Base-by-base conservation (phyloP, 495 filamentous ascomycete species). In the Pseudotulostoma volvatum region DNA sequence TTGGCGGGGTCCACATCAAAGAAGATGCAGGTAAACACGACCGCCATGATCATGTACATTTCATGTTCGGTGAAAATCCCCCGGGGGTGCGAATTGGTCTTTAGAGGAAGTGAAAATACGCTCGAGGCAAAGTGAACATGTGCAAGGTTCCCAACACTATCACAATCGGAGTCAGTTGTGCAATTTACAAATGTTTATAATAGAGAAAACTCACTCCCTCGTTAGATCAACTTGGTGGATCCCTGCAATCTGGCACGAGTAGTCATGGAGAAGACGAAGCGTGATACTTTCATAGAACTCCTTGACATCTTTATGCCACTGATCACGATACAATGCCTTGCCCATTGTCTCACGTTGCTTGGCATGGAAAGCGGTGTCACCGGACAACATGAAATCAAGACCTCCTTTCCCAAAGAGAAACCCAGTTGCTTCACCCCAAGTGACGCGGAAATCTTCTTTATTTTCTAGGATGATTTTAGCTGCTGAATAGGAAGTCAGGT, bases 1-100 rank as follows among this genome's bases (percentile, higher is more conserved):
- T 67, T 67, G 39, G 61, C 54, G 4, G 60, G 50, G 28, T 76
- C 72, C 1, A 68, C 41, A 36, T 75, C 71, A 44, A 70, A 68
- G 59, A 72, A 74, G 20, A 73, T 56, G 42, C 60, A 63, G 17
- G 54, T 56, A 49, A 74, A 85, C 39, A 86, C 67, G 18, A 76
- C 64, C 0, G 79, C 66, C 4, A 92, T 59, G n/a, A 77, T 71
- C 55, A 71, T 74, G 56, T 84, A 86, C 42, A 90, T 58, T 56
- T 90, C 81, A 28, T 87, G 72, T 46, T 82, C 79, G 5, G 74
- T 81, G 59, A 84, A 87, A 23, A 84, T 58, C 3, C 79, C 81
- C 42, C 68, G 70, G 8, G 74, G 66, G 48, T 77, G 73, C 18
- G 76, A 69, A 42, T 74, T 68, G 25, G 72, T 77, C 59, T 81